These are phyloP conservation scores for Rosa hybrid DNA, from an alignment of 331 rosid genomes.

Conservation along the genomic window DNA sequence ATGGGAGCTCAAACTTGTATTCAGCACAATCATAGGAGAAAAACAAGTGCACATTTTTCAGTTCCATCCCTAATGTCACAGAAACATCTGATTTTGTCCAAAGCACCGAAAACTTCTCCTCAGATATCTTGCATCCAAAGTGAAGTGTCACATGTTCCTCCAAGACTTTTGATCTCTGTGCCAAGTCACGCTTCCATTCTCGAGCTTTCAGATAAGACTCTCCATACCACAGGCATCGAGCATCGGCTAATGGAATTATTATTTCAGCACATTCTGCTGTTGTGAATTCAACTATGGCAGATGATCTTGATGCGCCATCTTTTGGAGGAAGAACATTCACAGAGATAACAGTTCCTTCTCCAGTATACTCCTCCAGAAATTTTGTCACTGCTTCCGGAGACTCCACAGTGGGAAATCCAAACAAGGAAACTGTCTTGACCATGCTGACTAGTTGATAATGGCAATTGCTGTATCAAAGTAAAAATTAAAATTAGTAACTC, in stretches of 20 bases:
- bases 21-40: conserved; percentile 6
- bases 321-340: conserved; percentile 5
- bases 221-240: conserved; percentile 1
- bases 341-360: conserved; percentile 29
- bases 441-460: not conserved
- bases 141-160: conserved; percentile 20
- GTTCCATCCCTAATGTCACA: conserved; percentile 24
- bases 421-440: conserved; percentile 27
- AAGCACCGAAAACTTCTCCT: conserved; percentile 24
- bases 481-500: not conserved
- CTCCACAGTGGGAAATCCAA: conserved; percentile 22
- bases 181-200: not conserved
- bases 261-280: conserved; percentile 7
- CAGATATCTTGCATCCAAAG: conserved; percentile 28
- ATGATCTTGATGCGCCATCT: not conserved
- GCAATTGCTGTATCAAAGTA: not conserved
- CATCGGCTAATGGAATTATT: not conserved
- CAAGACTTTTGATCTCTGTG: not conserved
- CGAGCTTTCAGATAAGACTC: conserved; percentile 27
- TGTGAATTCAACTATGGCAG: conserved; percentile 25
- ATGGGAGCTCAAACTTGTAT: conserved; percentile 24
- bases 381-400: conserved; percentile 22
- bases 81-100: conserved; percentile 21
- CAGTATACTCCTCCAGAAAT: conserved; percentile 32
- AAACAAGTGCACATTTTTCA: conserved; percentile 12